Conservation (phyloP, 768 basidiomycete genomes). For the Agrocybe praecox region DNA sequence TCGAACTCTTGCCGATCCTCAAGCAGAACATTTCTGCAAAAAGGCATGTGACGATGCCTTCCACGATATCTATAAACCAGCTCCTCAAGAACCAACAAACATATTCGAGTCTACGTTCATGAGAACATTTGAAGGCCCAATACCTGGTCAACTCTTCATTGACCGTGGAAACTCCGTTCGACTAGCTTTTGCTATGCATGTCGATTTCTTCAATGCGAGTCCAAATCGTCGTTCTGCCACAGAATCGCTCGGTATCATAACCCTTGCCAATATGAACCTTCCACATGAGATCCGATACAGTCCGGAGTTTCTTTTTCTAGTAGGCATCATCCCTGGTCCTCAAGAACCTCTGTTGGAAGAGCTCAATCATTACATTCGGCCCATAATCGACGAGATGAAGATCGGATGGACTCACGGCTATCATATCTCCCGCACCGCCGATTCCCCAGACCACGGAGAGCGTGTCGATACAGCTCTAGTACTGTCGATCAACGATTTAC, state of each 20-base stretch:
- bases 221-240: too few relatives aligned
- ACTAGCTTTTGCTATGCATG: too few relatives aligned
- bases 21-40: too few relatives aligned
- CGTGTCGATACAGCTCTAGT: neutral
- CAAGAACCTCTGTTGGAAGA: conserved; percentile 25
- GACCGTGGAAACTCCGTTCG: too few relatives aligned
- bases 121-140: too few relatives aligned
- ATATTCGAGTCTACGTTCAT: too few relatives aligned
- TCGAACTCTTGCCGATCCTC: too few relatives aligned
- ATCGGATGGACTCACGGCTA: conserved; percentile 4
- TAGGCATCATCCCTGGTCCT: conserved; percentile 31
- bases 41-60: too few relatives aligned
- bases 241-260: neutral
- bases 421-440: conserved; percentile 4
- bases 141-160: too few relatives aligned
- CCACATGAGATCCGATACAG: conserved; percentile 7
- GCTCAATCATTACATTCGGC: conserved; percentile 30
- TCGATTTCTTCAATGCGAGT: too few relatives aligned
- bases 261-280: conserved; percentile 8
- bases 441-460: conserved; percentile 3
- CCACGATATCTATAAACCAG: too few relatives aligned
- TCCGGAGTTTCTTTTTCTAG: conserved; percentile 7
- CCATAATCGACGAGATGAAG: neutral
- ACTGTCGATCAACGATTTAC: conserved; percentile 11
- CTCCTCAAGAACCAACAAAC: too few relatives aligned